Conservation (phyloP, 352 stramenopile genomes). For the Phytophthora chlamydospora region DNA sequence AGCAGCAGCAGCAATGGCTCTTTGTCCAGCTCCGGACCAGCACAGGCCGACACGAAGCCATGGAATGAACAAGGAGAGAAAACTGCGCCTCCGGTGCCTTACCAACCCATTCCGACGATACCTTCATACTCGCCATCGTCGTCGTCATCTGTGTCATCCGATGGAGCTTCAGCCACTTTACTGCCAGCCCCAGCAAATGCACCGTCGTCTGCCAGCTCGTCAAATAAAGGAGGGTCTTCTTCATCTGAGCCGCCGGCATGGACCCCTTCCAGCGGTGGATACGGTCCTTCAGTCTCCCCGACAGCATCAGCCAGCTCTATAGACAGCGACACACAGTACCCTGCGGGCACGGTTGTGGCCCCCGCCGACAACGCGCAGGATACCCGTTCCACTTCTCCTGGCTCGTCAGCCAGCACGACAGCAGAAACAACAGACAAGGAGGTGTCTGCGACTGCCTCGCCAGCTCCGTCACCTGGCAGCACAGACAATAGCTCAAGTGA, state of each 20-base stretch:
- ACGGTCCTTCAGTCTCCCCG: neutral
- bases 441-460: neutral
- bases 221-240: neutral
- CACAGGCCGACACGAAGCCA: neutral
- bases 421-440: constrained; percentile 1
- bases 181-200: neutral
- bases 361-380: constrained; percentile 1
- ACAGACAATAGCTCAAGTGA: constrained; percentile 13
- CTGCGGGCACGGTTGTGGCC: neutral
- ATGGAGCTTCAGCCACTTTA: neutral
- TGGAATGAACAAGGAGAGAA: constrained; percentile 10
- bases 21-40: constrained; percentile 4
- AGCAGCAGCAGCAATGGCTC: neutral
- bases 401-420: constrained; percentile 1
- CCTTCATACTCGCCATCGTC: neutral
- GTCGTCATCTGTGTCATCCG: neutral
- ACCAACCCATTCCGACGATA: neutral
- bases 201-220: neutral
- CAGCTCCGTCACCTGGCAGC: neutral
- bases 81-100: neutral
- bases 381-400: constrained; percentile 2
- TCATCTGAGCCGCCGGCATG: neutral
- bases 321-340: neutral
- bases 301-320: neutral
- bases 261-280: neutral